Evolutionary conservation across 345 rosid genomes (phyloP).

Genomic region (Lumnitzera racemosa): DNA sequence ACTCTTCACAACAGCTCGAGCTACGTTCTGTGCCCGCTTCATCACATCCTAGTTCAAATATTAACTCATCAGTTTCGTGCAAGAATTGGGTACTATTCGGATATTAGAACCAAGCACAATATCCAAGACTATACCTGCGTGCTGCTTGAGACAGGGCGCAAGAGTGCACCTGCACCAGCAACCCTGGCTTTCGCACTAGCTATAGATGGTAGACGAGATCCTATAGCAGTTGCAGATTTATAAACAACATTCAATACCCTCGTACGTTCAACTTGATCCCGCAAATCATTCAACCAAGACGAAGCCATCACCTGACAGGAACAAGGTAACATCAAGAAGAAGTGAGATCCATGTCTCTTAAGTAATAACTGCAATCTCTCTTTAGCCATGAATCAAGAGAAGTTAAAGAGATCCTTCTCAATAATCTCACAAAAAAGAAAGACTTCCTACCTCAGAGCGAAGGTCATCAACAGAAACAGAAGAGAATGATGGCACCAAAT

Average conservation of each 20-base stretch:
- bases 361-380: too few species aligned
- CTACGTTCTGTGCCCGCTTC: constrained; percentile 85
- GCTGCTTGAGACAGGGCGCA: constrained; percentile 79
- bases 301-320: constrained; percentile 70
- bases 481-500: constrained; percentile 93
- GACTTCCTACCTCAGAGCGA: constrained; percentile 62
- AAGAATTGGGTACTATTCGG: background rate
- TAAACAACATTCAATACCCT: constrained; percentile 84
- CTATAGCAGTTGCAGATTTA: constrained; percentile 90
- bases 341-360: too few species aligned
- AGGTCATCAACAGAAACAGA: constrained; percentile 86
- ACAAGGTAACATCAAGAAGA: background rate
- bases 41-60: constrained; percentile 55
- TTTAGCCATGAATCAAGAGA: too few species aligned
- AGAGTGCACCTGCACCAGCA: constrained; percentile 88
- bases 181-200: constrained; percentile 95
- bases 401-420: background rate
- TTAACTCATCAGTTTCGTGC: background rate
- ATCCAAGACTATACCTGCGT: constrained; percentile 53
- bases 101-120: background rate
- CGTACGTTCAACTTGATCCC: constrained; percentile 84
- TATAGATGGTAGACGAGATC: constrained; percentile 85
- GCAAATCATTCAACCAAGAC: constrained; percentile 91
- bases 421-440: background rate
- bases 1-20: constrained; percentile 79